Conservation (phyloP, 2,329 filamentous ascomycete species). For the Clarireedia paspali region DNA sequence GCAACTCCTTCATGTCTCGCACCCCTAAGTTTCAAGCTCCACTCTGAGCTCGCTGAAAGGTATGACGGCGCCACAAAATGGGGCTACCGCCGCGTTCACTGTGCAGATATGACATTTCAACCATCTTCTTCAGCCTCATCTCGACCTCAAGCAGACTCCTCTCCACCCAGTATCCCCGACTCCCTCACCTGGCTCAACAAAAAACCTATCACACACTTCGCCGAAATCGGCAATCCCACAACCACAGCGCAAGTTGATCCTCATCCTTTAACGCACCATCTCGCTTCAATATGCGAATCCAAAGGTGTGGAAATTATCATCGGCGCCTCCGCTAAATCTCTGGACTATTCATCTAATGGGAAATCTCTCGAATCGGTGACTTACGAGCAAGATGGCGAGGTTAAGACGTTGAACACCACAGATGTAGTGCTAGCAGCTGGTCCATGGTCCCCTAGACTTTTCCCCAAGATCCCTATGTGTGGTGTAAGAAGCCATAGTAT, state of each 20-base stretch:
- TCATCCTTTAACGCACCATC: not conserved
- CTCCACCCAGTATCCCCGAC: too few species aligned
- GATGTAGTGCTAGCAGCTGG: not conserved
- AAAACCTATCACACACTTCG: not conserved
- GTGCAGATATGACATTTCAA: conserved; percentile 35
- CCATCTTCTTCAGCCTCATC: not conserved
- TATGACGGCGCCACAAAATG: conserved; percentile 69
- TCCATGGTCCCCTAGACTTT: not conserved
- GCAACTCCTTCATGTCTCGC: conserved; percentile 79
- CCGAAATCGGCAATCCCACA: not conserved
- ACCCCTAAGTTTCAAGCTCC: conserved; percentile 73
- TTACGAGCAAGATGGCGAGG: not conserved
- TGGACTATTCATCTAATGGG: not conserved
- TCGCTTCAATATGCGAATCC: not conserved
- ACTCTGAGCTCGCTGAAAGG: conserved; percentile 70
- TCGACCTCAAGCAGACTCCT: too few species aligned
- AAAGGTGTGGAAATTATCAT: not conserved
- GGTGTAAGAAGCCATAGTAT: conserved; percentile 1
- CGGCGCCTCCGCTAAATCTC: not conserved
- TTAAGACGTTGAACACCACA: not conserved
- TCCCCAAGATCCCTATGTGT: not conserved
- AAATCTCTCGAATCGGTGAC: not conserved
- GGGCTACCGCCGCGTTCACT: conserved; percentile 75
- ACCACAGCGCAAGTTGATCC: not conserved
- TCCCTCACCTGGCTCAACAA: not conserved